These are phyloP conservation scores for Thermoascus crustaceus DNA, from an alignment of 2,329 filamentous ascomycete genomes.

Conservation along the genomic window DNA sequence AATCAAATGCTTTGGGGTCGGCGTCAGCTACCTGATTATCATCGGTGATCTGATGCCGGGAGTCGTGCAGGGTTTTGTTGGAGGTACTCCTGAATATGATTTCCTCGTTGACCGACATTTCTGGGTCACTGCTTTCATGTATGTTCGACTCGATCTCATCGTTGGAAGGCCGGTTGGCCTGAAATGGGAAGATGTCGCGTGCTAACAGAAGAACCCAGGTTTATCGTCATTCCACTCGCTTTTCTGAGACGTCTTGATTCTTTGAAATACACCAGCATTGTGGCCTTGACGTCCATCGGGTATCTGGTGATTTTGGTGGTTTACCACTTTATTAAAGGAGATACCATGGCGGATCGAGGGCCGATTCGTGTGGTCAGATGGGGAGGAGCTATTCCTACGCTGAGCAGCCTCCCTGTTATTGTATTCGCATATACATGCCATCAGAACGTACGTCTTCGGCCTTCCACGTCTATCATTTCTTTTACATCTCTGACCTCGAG, in stretches of 20 bases:
- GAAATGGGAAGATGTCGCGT: neutral
- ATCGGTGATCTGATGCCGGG: constrained; percentile 98
- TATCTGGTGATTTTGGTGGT: constrained; percentile 90
- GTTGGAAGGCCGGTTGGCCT: constrained; percentile 4
- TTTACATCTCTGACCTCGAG: constrained; percentile 18
- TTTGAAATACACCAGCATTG: constrained; percentile 90
- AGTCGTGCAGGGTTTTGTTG: constrained; percentile 73
- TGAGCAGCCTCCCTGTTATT: constrained; percentile 86
- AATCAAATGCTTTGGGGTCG: constrained; percentile 96
- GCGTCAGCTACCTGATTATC: constrained; percentile 95
- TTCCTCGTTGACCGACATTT: constrained; percentile 88
- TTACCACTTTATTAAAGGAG: constrained; percentile 75
- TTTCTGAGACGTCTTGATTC: constrained; percentile 89
- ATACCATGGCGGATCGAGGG: constrained; percentile 65
- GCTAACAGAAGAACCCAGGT: constrained; percentile 42
- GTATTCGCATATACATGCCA: constrained; percentile 99
- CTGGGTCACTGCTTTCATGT: constrained; percentile 98
- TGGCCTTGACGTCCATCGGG: constrained; percentile 85
- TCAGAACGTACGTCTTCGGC: constrained; percentile 65
- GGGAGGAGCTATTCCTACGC: constrained; percentile 66
- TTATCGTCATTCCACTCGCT: constrained; percentile 87
- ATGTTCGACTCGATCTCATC: constrained; percentile 19
- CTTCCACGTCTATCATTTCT: neutral
- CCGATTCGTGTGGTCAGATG: constrained; percentile 69
- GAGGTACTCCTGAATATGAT: constrained; percentile 52